Conservation (phyloP, 129 eudicot species). For the Flaveria bidentis region DNA sequence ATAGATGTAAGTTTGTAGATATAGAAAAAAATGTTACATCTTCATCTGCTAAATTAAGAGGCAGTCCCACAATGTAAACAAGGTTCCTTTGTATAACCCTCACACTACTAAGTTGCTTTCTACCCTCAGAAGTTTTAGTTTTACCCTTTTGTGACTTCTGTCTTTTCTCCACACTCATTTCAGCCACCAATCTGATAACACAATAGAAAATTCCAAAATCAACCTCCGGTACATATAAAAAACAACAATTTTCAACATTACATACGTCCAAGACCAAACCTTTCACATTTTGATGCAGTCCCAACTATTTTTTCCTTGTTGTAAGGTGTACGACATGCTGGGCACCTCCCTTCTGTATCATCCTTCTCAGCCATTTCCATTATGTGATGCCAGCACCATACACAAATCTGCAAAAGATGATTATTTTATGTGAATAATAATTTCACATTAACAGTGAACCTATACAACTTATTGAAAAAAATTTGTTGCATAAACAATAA, state of each 20-base stretch:
- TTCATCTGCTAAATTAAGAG: constrained; percentile 90
- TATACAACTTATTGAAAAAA: not conserved
- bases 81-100: constrained; percentile 95
- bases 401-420: constrained; percentile 68
- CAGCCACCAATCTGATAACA: constrained; percentile 72
- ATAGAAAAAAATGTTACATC: constrained; percentile 44
- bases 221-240: constrained; percentile 8
- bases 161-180: constrained; percentile 79
- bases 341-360: constrained; percentile 92
- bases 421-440: not conserved
- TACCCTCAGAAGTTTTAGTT: constrained; percentile 72
- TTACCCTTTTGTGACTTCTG: constrained; percentile 76
- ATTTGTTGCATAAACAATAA: not conserved
- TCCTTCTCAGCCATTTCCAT: constrained; percentile 99
- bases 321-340: constrained; percentile 94
- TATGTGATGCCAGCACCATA: constrained; percentile 99
- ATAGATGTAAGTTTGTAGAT: not conserved
- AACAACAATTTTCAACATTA: not conserved
- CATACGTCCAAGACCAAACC: constrained; percentile 42
- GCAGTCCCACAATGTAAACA: constrained; percentile 92
- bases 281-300: constrained; percentile 73
- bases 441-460: not conserved
- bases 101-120: constrained; percentile 92
- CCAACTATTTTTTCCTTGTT: constrained; percentile 97
- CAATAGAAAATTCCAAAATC: not conserved